Conservation (phyloP, 129 eudicot species). For the Daucus carota region DNA sequence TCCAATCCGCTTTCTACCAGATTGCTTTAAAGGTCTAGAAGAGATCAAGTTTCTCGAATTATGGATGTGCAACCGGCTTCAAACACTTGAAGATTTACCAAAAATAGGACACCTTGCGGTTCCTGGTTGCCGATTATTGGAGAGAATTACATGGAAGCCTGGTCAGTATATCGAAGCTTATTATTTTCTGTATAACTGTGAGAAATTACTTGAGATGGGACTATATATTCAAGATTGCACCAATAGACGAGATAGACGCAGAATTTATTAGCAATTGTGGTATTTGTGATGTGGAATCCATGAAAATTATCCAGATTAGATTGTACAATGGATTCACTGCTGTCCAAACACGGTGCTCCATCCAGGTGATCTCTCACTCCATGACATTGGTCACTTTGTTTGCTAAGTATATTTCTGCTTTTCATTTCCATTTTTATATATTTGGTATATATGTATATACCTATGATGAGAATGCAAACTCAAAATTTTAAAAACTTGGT, state of each 20-base stretch:
- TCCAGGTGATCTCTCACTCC: neutral
- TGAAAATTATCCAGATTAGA: neutral
- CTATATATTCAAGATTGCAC: neutral
- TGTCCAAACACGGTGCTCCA: neutral
- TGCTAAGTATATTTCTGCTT: too few species aligned
- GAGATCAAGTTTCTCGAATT: neutral
- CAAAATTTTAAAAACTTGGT: too few species aligned
- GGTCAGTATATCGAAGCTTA: neutral
- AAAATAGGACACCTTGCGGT: neutral
- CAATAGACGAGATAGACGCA: neutral
- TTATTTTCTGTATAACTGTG: neutral
- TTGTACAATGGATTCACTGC: neutral
- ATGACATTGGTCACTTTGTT: too few species aligned
- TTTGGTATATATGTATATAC: too few species aligned
- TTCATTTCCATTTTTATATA: too few species aligned
- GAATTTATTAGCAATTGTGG: neutral
- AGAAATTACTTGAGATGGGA: neutral
- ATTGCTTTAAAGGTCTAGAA: neutral
- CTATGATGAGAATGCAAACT: too few species aligned
- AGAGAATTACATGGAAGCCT: neutral
- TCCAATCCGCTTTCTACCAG: slow-evolving; percentile 10
- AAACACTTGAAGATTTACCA: neutral
- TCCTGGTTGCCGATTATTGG: neutral
- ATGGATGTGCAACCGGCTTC: neutral
- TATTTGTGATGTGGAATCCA: neutral